These are phyloP conservation scores for Penicillium brevicompactum DNA, from an alignment of 2,329 filamentous ascomycete species.

Conservation along the genomic window DNA sequence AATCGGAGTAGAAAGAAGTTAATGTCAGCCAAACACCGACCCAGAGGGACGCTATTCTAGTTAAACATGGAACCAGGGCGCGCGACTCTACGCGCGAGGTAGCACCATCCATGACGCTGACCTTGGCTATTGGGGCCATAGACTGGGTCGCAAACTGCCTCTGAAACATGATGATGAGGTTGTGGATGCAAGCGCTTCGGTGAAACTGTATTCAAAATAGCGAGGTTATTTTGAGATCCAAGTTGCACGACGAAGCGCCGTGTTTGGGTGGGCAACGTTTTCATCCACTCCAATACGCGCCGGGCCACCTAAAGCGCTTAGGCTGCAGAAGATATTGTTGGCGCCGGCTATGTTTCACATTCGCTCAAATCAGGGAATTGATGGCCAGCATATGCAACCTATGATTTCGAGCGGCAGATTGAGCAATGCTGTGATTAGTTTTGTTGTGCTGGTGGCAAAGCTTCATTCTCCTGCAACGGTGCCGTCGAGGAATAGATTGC, in stretches of 20 bases:
- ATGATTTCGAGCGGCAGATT: neutral
- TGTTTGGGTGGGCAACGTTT: constrained; percentile 10
- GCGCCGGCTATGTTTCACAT: constrained; percentile 13
- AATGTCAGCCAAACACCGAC: constrained; percentile 5
- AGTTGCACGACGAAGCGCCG: constrained; percentile 11
- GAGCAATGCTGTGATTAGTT: neutral
- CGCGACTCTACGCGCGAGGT: constrained; percentile 18
- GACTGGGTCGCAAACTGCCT: constrained; percentile 2
- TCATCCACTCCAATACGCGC: constrained; percentile 24
- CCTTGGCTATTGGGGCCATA: constrained; percentile 7
- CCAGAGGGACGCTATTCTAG: constrained; percentile 5
- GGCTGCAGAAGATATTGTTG: constrained; percentile 5
- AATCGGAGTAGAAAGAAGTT: constrained; percentile 5
- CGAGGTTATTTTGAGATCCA: neutral
- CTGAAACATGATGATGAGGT: constrained; percentile 29
- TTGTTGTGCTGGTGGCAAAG: neutral
- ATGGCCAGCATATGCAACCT: neutral
- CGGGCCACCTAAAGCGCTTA: constrained; percentile 22
- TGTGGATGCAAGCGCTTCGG: constrained; percentile 30
- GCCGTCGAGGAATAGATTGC: too few relatives aligned
- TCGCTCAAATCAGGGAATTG: neutral
- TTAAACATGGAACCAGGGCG: constrained; percentile 18
- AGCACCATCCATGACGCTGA: constrained; percentile 15
- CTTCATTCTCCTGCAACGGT: too few relatives aligned
- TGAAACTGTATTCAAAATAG: constrained; percentile 29